These are phyloP conservation scores for Besnoitia besnoiti DNA, from an alignment of 169 alveolate species.

Conservation along the genomic window DNA sequence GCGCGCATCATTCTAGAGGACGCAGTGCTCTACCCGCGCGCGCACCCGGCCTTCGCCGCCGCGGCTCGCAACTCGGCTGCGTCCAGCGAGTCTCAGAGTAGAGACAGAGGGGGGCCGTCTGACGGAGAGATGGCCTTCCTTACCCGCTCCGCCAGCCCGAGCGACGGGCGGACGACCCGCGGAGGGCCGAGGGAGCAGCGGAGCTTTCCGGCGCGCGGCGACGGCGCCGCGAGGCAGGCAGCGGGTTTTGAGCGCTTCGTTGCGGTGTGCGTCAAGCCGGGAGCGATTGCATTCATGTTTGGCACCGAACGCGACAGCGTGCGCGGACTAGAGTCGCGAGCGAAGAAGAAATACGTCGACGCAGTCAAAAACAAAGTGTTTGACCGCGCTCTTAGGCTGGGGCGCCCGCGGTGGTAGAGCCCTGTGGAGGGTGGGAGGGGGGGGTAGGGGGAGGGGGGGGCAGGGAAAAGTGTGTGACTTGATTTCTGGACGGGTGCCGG, in stretches of 20 bases:
- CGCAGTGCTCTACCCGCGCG: neutral
- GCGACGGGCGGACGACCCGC: no score
- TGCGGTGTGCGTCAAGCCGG: neutral
- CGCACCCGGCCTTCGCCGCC: neutral
- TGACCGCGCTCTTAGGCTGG: neutral
- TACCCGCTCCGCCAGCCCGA: no score
- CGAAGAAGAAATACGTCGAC: neutral
- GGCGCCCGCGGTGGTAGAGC: neutral
- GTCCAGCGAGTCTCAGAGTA: no score
- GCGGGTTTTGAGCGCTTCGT: neutral
- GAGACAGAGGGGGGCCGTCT: neutral
- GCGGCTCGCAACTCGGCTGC: neutral
- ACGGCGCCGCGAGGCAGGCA: neutral
- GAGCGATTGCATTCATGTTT: neutral
- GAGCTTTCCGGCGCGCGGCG: neutral
- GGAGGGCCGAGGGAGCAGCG: no score
- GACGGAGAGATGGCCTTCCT: neutral
- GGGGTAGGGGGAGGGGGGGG: neutral
- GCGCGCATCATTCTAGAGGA: neutral
- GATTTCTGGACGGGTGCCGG: no score
- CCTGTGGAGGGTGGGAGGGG: neutral
- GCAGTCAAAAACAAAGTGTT: neutral
- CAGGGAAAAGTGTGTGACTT: neutral
- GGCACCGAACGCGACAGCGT: neutral
- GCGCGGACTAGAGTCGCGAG: neutral